These are phyloP conservation scores for Oxalis stricta DNA, from an alignment of 441 rosid genomes.

Conservation along the genomic window DNA sequence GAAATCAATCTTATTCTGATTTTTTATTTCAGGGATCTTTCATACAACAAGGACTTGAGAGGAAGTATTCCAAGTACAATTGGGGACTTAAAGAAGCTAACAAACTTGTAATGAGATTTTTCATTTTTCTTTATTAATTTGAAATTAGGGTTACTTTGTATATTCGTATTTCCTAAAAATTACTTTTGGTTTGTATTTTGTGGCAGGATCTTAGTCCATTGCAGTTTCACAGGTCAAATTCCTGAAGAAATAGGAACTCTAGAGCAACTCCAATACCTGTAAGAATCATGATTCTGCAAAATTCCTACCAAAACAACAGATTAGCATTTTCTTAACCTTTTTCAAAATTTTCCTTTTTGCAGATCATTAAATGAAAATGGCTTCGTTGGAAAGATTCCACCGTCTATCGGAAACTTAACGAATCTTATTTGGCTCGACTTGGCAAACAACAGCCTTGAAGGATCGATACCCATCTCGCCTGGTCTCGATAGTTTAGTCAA, in stretches of 20 bases:
- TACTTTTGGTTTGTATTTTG: neutral
- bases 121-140: neutral
- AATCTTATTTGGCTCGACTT: constrained; percentile 67
- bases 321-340: neutral
- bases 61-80: constrained; percentile 58
- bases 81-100: constrained; percentile 48
- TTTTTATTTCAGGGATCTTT: constrained; percentile 47
- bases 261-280: constrained; percentile 34
- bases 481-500: constrained; percentile 65
- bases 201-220: constrained; percentile 59
- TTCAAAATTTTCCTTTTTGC: constrained; percentile 8
- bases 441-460: constrained; percentile 55
- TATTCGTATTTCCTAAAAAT: neutral
- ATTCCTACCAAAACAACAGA: too few relatives aligned
- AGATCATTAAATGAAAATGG: constrained; percentile 63
- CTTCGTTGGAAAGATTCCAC: constrained; percentile 55
- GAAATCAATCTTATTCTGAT: neutral
- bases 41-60: constrained; percentile 36
- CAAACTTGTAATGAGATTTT: constrained; percentile 37
- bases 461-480: constrained; percentile 65
- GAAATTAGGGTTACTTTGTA: neutral
- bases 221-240: constrained; percentile 55
- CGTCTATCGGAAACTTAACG: constrained; percentile 51
- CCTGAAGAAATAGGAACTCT: constrained; percentile 59
- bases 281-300: constrained; percentile 17